phyloP scores from a whole-genome alignment of 2,329 filamentous ascomycete species.

The Xylaria sp. region DNA sequence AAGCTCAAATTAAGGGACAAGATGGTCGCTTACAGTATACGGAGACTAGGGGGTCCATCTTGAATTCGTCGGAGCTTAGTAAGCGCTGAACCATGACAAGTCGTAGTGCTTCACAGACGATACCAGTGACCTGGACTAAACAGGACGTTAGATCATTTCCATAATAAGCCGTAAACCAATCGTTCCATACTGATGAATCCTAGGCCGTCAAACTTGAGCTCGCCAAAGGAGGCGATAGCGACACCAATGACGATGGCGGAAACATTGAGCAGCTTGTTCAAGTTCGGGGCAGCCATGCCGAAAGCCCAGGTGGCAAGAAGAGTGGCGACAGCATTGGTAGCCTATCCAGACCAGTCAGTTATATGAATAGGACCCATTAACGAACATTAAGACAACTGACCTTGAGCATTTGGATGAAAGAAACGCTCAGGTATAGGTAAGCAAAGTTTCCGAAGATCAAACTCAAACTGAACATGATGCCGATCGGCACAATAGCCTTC shows the following conservation, averaged over 20 bases:
- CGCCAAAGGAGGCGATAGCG: constrained; percentile 61
- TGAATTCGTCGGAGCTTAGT: constrained; percentile 76
- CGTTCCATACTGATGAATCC: constrained; percentile 57
- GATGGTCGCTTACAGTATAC: constrained; percentile 36
- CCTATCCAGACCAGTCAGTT: constrained; percentile 44
- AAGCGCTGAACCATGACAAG: constrained; percentile 87
- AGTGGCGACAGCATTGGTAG: constrained; percentile 70
- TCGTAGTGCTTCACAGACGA: constrained; percentile 80
- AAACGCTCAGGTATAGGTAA: constrained; percentile 71
- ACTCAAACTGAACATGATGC: constrained; percentile 69
- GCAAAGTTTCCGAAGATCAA: constrained; percentile 72
- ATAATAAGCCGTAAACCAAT: not conserved
- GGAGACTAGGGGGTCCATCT: constrained; percentile 88
- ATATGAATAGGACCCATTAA: not conserved
- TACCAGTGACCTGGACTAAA: constrained; percentile 72
- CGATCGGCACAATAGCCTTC: constrained; percentile 69
- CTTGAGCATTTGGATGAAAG: constrained; percentile 76
- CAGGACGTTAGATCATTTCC: constrained; percentile 1
- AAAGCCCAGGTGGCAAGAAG: constrained; percentile 68
- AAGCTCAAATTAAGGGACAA: not conserved
- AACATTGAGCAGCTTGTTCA: constrained; percentile 55
- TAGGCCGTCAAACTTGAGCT: constrained; percentile 71
- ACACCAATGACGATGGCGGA: constrained; percentile 60
- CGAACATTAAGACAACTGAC: constrained; percentile 40
- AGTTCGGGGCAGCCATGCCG: constrained; percentile 56